Conservation (phyloP, 805 yeast species). For the Cyberlindnera maritima region DNA sequence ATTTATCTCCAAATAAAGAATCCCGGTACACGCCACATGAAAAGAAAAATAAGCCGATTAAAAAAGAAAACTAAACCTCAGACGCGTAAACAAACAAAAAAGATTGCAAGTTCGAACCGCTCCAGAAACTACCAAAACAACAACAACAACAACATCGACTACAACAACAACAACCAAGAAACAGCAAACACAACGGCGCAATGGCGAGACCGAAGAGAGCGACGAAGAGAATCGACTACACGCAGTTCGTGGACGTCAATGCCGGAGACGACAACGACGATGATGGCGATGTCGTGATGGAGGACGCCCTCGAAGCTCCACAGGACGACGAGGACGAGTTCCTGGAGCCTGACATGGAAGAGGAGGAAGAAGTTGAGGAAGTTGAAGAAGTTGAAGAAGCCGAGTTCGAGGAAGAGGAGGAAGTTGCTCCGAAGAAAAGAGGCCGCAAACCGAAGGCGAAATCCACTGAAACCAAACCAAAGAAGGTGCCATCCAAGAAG, state of each 20-base stretch:
- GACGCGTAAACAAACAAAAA: conserved; percentile 2
- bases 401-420: background rate
- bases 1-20: too few relatives aligned
- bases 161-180: background rate
- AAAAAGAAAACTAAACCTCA: background rate
- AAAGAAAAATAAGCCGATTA: background rate
- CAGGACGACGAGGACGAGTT: conserved; percentile 29
- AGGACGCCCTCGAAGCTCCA: conserved; percentile 31
- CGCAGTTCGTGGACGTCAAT: conserved; percentile 6
- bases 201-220: conserved; percentile 2
- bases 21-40: background rate
- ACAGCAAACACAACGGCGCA: too few relatives aligned
- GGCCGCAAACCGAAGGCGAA: conserved; percentile 11
- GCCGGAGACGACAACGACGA: conserved; percentile 8
- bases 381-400: conserved; percentile 8
- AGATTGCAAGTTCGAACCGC: conserved; percentile 2
- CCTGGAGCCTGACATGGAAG: conserved; percentile 8
- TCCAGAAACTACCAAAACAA: background rate
- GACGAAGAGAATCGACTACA: conserved; percentile 7
- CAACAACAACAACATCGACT: background rate
- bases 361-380: conserved; percentile 8
- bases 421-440: conserved; percentile 30
- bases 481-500: conserved; percentile 15
- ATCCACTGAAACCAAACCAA: conserved; percentile 18
- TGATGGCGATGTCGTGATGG: conserved; percentile 13